These are phyloP conservation scores for Elsinoe fawcettii DNA, from an alignment of 2,329 filamentous ascomycete genomes.

Conservation along the genomic window DNA sequence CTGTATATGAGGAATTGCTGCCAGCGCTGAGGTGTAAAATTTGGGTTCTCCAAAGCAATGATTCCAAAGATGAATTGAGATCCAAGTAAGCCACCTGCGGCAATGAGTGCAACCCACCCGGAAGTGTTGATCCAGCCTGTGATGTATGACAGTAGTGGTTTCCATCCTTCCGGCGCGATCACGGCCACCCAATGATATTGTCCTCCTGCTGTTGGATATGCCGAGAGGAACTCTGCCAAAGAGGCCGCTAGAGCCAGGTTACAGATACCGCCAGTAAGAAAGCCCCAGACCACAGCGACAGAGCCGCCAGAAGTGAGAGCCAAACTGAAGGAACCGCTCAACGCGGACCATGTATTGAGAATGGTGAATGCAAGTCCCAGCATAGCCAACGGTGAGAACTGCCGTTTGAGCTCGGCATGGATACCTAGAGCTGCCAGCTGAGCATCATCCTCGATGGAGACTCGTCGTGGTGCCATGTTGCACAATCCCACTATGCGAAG, in stretches of 20 bases:
- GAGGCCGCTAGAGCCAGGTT: slow-evolving; percentile 63
- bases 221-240: slow-evolving; percentile 58
- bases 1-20: slow-evolving; percentile 69
- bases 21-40: slow-evolving; percentile 54
- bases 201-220: slow-evolving; percentile 40
- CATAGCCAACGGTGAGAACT: slow-evolving; percentile 54
- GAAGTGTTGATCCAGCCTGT: slow-evolving; percentile 67
- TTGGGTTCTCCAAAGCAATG: slow-evolving; percentile 53
- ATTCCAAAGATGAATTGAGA: slow-evolving; percentile 60
- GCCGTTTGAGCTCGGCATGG: slow-evolving; percentile 50
- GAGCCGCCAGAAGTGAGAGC: slow-evolving; percentile 64
- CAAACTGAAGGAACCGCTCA: slow-evolving; percentile 51
- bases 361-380: slow-evolving; percentile 56
- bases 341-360: slow-evolving; percentile 56
- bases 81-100: slow-evolving; percentile 59
- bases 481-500: background rate
- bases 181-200: slow-evolving; percentile 64
- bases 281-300: slow-evolving; percentile 64
- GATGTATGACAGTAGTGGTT: slow-evolving; percentile 58
- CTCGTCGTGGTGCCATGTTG: background rate
- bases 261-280: slow-evolving; percentile 51
- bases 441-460: slow-evolving; percentile 35
- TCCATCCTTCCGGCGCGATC: slow-evolving; percentile 53
- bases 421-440: slow-evolving; percentile 51
- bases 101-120: slow-evolving; percentile 64